These are phyloP conservation scores for Pythium aquatile DNA, from an alignment of 352 stramenopile species.

Conservation along the genomic window DNA sequence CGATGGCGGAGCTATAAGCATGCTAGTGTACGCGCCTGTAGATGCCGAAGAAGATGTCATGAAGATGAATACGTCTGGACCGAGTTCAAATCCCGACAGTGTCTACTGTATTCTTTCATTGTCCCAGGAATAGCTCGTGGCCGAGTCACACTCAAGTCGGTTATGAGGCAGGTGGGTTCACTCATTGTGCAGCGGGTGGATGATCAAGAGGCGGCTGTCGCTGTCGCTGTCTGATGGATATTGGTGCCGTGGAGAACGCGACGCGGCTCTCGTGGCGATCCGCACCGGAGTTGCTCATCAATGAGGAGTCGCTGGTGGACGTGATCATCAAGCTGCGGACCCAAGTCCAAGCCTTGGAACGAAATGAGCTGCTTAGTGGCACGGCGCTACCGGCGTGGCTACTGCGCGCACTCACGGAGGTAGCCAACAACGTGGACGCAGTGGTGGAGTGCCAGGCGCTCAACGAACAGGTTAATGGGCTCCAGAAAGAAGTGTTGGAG, in stretches of 20 bases:
- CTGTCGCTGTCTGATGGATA: constrained; percentile 26
- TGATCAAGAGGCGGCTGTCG: background rate
- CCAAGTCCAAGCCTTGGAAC: constrained; percentile 68
- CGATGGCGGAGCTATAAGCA: too few relatives aligned
- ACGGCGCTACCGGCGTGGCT: constrained; percentile 68
- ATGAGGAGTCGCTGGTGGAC: constrained; percentile 77
- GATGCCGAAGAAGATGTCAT: too few relatives aligned
- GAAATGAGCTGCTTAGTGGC: constrained; percentile 75
- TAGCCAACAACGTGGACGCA: constrained; percentile 78
- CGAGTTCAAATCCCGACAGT: background rate
- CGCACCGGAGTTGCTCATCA: constrained; percentile 70
- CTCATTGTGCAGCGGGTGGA: background rate
- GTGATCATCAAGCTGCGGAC: constrained; percentile 65
- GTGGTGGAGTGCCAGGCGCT: constrained; percentile 78
- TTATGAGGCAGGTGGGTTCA: constrained; percentile 1
- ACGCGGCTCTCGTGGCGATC: constrained; percentile 62
- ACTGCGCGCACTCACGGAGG: constrained; percentile 65
- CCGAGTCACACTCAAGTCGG: background rate
- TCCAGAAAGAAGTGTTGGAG: constrained; percentile 80
- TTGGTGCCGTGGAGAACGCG: constrained; percentile 34
- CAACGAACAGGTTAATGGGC: constrained; percentile 64
- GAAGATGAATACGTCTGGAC: background rate
- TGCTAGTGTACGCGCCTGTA: too few relatives aligned
- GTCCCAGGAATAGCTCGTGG: background rate
- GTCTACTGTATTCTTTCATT: background rate